Evolutionary conservation across 768 basidiomycete genomes (phyloP).

Genomic region (Lactarius hatsudake): DNA sequence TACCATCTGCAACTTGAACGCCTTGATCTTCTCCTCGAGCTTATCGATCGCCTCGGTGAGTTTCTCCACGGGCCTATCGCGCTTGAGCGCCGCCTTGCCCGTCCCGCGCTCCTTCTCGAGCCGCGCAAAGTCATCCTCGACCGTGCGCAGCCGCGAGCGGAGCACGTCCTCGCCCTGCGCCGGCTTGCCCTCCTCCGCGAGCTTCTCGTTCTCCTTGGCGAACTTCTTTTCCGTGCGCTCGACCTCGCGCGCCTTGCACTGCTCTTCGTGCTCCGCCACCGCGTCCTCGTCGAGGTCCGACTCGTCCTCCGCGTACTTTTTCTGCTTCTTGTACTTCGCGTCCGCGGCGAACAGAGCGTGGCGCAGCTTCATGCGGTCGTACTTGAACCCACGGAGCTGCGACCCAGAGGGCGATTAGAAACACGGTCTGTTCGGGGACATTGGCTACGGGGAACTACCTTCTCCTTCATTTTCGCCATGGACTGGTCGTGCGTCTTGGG

Average conservation of each 20-base stretch:
- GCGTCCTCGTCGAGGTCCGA: conserved; percentile 95
- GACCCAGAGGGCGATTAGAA: not conserved
- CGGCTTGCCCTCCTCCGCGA: conserved; percentile 65
- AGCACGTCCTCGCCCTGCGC: conserved; percentile 59
- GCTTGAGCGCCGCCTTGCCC: conserved; percentile 61
- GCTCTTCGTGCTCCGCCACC: conserved; percentile 76
- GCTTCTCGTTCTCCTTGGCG: conserved; percentile 88
- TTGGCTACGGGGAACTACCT: conserved; percentile 48
- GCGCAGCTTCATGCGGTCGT: conserved; percentile 96
- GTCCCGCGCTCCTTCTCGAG: conserved; percentile 83
- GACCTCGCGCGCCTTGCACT: conserved; percentile 72
- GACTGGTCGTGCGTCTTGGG: conserved; percentile 91
- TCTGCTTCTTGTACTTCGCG: conserved; percentile 76
- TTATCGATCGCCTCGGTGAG: conserved; percentile 79
- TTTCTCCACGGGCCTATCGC: conserved; percentile 72
- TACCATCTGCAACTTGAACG: conserved; percentile 83
- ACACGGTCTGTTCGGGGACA: too few relatives aligned
- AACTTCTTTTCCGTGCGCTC: conserved; percentile 94
- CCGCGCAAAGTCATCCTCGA: conserved; percentile 74
- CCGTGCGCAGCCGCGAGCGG: conserved; percentile 60
- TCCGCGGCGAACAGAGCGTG: conserved; percentile 80
- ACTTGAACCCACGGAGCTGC: conserved; percentile 85
- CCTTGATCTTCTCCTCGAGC: conserved; percentile 80
- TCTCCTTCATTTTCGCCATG: conserved; percentile 92
- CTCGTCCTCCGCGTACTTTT: conserved; percentile 75